Conservation (phyloP, 768 basidiomycete genomes). For the Auriscalpium orientale region DNA sequence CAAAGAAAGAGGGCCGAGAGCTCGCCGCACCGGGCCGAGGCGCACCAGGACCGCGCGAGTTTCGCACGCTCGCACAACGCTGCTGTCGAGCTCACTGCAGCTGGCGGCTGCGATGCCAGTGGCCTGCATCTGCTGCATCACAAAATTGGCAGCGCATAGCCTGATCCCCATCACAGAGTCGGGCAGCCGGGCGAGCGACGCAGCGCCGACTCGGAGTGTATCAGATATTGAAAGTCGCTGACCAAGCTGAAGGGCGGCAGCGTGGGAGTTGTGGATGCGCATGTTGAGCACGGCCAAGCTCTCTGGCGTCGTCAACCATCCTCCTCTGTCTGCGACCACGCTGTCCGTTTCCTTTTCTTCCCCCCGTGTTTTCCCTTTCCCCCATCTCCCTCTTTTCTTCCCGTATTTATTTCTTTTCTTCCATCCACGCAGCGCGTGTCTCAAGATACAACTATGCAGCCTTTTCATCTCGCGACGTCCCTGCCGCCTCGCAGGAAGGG, state of each 20-base stretch:
- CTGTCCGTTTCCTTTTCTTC: constrained; percentile 3
- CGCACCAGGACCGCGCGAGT: no score
- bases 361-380: constrained; percentile 12
- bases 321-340: constrained; percentile 2
- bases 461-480: constrained; percentile 18
- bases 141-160: no score
- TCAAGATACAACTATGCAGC: neutral
- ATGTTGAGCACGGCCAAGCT: neutral
- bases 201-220: no score
- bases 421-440: constrained; percentile 23
- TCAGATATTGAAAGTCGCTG: neutral
- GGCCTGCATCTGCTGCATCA: no score
- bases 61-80: no score
- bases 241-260: neutral
- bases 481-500: constrained; percentile 37
- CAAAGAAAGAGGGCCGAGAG: no score
- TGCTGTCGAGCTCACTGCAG: no score
- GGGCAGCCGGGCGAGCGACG: no score
- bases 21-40: no score
- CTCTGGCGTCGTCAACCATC: neutral
- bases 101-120: no score
- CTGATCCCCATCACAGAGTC: no score
- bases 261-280: neutral
- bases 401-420: constrained; percentile 20
- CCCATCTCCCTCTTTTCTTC: constrained; percentile 8